phyloP scores from a whole-genome alignment of 495 filamentous ascomycete genomes.

The Gamarada debralockiae region DNA sequence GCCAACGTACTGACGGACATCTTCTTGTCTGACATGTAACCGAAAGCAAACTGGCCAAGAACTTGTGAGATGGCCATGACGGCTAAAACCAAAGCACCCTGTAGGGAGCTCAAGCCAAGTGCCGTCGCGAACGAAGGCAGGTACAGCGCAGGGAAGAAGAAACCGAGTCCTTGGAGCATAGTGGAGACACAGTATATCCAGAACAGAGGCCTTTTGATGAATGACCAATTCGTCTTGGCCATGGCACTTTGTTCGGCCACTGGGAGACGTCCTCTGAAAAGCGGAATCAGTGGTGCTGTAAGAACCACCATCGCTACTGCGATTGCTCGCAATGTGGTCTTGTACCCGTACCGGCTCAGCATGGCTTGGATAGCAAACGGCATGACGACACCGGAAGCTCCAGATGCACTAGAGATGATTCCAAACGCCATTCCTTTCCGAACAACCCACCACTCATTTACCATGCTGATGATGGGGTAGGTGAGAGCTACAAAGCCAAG shows the following conservation, averaged over 20 bases:
- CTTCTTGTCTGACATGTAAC: constrained; percentile 32
- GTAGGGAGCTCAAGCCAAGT: constrained; percentile 23
- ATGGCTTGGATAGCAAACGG: constrained; percentile 32
- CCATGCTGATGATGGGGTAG: constrained; percentile 32
- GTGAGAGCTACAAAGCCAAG: constrained; percentile 33
- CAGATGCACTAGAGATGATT: constrained; percentile 32
- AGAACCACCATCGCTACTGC: constrained; percentile 30
- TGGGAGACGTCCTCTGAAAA: constrained; percentile 30
- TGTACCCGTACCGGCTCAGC: constrained; percentile 29
- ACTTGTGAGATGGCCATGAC: constrained; percentile 31
- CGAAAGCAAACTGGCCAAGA: constrained; percentile 31
- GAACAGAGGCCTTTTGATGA: constrained; percentile 28
- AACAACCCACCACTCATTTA: constrained; percentile 36
- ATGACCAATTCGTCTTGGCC: constrained; percentile 17
- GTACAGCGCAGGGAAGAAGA: constrained; percentile 32
- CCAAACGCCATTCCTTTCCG: constrained; percentile 38
- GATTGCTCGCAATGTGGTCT: constrained; percentile 32
- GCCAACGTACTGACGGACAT: no score
- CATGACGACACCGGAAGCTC: constrained; percentile 30
- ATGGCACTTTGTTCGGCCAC: constrained; percentile 13
- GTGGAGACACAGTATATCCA: constrained; percentile 28
- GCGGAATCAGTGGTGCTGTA: constrained; percentile 28
- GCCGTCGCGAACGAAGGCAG: constrained; percentile 32
- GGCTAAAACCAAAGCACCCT: constrained; percentile 31
- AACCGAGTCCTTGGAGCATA: constrained; percentile 30